Base-by-base conservation (phyloP, 2,329 filamentous ascomycete species). In the Aspergillus uvarum region DNA sequence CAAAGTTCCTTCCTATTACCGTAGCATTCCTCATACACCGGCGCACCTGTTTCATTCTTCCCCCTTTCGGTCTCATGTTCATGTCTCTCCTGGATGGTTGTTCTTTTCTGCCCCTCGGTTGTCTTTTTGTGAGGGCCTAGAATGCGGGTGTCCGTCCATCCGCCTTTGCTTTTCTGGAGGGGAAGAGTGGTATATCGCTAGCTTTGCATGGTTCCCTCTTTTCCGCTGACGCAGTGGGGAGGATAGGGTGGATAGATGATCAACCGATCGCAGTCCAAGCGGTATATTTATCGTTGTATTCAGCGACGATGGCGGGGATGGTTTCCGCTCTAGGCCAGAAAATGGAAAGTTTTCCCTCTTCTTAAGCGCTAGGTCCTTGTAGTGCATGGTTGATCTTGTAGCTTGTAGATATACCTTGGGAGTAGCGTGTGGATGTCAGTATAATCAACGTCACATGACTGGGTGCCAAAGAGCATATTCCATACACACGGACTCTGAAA, bases 11-110 rank as follows among this genome's bases (percentile, higher is more conserved):
- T 61, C 60, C 51, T 58, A 58, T 59, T 63, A 57, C 62, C 69
- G 69, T 72, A 75, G 74, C 72, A 75, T 75, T 68, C 64, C 67
- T 72, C 73, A 75, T 76, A 75, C 74, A 74, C 72, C 69, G 74
- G 75, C 74, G 74, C 72, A 73, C 61, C 51, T 57, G 59, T 35
- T 57, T 50, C 24, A 51, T 57, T 54, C 14, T 12, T 35, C 32
- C 32, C 32, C 32, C 32, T 52, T 54, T 32, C 65, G 68, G 67
- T 70, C 70, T 64, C 66, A 58, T 60, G 54, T 54, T 63, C 61
- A 51, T 65, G 63, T 55, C 22, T 48, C 44, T 47, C 26, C 53
- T 55, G 53, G 53, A 60, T 59, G 54, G 49, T 64, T 62, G 29
- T 54, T 50, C 60, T 63, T 64, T 57, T 52, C 19, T 56, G 26